Percentiles rank a stretch among this genome's conserved stretches.
Conservation (phyloP, 2,329 filamentous ascomycete genomes). For the Pseudomassariella vexata region DNA sequence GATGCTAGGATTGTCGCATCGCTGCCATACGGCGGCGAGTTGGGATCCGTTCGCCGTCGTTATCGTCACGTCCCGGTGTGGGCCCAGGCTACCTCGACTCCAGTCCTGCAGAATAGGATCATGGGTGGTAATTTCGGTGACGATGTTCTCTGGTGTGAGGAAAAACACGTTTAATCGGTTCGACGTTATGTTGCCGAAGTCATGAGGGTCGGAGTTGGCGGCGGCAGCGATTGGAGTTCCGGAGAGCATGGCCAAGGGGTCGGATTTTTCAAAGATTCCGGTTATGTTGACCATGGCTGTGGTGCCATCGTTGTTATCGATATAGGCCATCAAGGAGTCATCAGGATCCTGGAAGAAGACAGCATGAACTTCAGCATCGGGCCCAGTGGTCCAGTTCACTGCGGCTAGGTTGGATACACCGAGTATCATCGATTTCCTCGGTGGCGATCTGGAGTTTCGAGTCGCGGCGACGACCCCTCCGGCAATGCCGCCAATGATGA, state of each 20-base stretch:
- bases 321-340: slow-evolving; percentile 4
- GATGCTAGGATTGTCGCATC: slow-evolving; percentile 1
- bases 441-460: not conserved
- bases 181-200: not conserved
- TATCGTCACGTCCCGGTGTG: slow-evolving; percentile 3
- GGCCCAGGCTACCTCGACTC: slow-evolving; percentile 5
- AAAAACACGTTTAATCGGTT: slow-evolving; percentile 5
- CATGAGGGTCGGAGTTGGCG: not conserved
- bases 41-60: slow-evolving; percentile 3
- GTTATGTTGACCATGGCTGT: slow-evolving; percentile 5
- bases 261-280: slow-evolving; percentile 3
- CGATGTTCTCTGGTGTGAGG: slow-evolving; percentile 2
- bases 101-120: slow-evolving; percentile 2
- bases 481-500: slow-evolving; percentile 1
- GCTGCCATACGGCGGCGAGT: slow-evolving; percentile 4
- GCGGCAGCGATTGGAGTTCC: slow-evolving; percentile 2
- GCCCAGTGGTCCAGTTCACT: slow-evolving; percentile 5
- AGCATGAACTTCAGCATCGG: slow-evolving; percentile 1
- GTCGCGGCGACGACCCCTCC: not conserved
- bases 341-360: slow-evolving; percentile 5
- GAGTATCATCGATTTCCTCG: not conserved
- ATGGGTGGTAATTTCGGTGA: slow-evolving; percentile 5
- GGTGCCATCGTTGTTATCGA: not conserved
- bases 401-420: slow-evolving; percentile 2
- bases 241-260: not conserved